A percentile compares a stretch with the other conserved stretches of the same genome.
These are phyloP conservation scores for Podospora pseudocomata DNA, from an alignment of 495 filamentous ascomycete species.

Conservation along the genomic window DNA sequence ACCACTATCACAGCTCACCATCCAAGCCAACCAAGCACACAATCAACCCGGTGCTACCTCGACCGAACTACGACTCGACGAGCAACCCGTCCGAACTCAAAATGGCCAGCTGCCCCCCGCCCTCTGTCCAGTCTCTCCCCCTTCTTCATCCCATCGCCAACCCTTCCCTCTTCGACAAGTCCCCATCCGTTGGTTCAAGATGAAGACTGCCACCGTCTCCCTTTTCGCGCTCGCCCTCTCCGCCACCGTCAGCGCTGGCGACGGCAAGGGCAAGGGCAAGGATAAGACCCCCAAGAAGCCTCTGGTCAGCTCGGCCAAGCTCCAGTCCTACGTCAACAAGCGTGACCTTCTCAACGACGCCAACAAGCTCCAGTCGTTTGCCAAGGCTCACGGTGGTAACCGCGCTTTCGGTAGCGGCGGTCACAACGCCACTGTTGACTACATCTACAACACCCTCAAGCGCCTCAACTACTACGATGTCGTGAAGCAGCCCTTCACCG, in stretches of 20 bases:
- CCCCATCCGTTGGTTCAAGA: constrained; percentile 10
- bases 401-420: constrained; percentile 58
- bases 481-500: constrained; percentile 54
- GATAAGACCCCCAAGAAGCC: constrained; percentile 8
- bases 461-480: constrained; percentile 57
- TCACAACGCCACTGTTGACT: constrained; percentile 63
- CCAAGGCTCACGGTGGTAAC: constrained; percentile 38
- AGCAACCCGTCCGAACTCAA: neutral
- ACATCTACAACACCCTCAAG: constrained; percentile 51
- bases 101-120: constrained; percentile 1
- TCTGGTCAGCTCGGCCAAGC: constrained; percentile 22
- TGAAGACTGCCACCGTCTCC: constrained; percentile 13
- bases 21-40: neutral
- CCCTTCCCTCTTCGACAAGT: neutral
- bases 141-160: neutral
- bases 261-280: constrained; percentile 1
- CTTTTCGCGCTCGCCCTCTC: constrained; percentile 16
- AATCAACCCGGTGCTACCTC: neutral
- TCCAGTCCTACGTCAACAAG: constrained; percentile 38
- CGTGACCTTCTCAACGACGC: constrained; percentile 42
- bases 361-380: constrained; percentile 43
- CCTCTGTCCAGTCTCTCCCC: neutral
- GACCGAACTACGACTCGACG: neutral
- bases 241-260: constrained; percentile 9
- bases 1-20: neutral